A percentile compares a stretch with the other conserved stretches of the same genome.
Conservation (phyloP, 345 rosid genomes). For the Eutrema japonicum region DNA sequence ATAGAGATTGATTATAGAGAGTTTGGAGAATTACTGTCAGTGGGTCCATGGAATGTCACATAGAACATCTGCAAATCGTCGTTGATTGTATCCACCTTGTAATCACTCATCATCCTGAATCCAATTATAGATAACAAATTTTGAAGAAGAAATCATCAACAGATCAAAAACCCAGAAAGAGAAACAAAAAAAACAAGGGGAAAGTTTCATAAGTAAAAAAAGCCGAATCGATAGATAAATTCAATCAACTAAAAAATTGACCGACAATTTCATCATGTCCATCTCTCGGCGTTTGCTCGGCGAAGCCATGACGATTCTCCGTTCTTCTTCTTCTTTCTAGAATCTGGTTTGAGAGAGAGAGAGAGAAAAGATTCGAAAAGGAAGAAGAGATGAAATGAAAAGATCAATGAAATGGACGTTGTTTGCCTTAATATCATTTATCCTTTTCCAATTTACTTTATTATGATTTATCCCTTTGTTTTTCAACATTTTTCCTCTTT, state of each 20-base stretch:
- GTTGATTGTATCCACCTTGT: constrained; percentile 69
- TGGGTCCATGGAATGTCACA: constrained; percentile 73
- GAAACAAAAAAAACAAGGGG: background rate
- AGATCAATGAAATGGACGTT: constrained; percentile 20
- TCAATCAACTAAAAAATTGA: constrained; percentile 14
- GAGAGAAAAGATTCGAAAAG: constrained; percentile 32
- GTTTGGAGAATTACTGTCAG: constrained; percentile 52
- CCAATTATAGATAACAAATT: constrained; percentile 23
- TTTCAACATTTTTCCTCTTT: background rate
- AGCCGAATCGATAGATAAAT: background rate
- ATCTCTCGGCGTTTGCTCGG: constrained; percentile 81
- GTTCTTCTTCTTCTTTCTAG: constrained; percentile 11
- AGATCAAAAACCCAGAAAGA: constrained; percentile 4
- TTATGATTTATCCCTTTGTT: background rate
- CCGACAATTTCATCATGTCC: constrained; percentile 78
- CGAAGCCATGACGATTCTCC: constrained; percentile 58
- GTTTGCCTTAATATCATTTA: constrained; percentile 3
- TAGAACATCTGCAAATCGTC: constrained; percentile 68
- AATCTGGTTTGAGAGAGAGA: constrained; percentile 26
- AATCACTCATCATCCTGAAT: constrained; percentile 76
- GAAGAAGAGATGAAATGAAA: background rate
- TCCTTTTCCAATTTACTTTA: constrained; percentile 3
- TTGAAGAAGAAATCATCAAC: constrained; percentile 4
- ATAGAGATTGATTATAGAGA: background rate
- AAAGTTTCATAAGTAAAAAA: background rate